These are phyloP conservation scores for Sporobolomyces phaffii DNA, from an alignment of 768 basidiomycete genomes.

Conservation along the genomic window DNA sequence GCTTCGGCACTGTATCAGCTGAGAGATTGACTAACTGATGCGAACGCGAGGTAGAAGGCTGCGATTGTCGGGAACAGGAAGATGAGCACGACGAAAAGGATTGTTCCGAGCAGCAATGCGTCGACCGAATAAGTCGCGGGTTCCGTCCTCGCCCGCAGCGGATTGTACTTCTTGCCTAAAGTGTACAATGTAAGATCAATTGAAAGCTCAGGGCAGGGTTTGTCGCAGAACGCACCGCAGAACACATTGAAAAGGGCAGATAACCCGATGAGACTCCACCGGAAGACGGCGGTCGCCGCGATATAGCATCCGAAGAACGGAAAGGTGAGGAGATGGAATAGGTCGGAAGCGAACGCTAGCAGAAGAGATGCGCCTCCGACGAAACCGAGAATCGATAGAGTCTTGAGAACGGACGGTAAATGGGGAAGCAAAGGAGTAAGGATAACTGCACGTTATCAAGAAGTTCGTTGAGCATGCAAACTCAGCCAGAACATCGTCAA, in stretches of 20 bases:
- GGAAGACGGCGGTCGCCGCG: slow-evolving; percentile 59
- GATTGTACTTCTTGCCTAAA: slow-evolving; percentile 80
- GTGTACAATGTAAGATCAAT: slow-evolving; percentile 3
- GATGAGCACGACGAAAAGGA: slow-evolving; percentile 72
- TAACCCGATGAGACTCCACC: slow-evolving; percentile 55
- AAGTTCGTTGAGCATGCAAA: no score
- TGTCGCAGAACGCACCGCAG: slow-evolving; percentile 56
- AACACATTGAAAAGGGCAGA: slow-evolving; percentile 82
- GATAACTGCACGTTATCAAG: no score
- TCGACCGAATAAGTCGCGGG: slow-evolving; percentile 86
- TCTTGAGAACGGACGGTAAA: slow-evolving; percentile 44
- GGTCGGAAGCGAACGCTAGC: slow-evolving; percentile 62
- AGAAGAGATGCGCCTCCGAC: slow-evolving; percentile 55
- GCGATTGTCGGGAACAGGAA: slow-evolving; percentile 79
- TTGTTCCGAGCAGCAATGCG: slow-evolving; percentile 88
- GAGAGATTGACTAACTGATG: slow-evolving; percentile 52
- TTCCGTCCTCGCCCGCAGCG: slow-evolving; percentile 78
- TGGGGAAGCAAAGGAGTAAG: slow-evolving; percentile 44
- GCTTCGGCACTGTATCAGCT: background rate
- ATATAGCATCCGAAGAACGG: slow-evolving; percentile 69
- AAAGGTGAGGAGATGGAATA: slow-evolving; percentile 60
- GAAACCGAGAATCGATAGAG: slow-evolving; percentile 39
- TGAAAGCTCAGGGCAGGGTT: background rate
- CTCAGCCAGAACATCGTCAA: no score
- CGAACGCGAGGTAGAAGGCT: slow-evolving; percentile 79